Evolutionary conservation across 2,329 filamentous ascomycete genomes (phyloP), one percentile per base, ranked within the genome.

Genomic region (Thielaviopsis punctulata): DNA sequence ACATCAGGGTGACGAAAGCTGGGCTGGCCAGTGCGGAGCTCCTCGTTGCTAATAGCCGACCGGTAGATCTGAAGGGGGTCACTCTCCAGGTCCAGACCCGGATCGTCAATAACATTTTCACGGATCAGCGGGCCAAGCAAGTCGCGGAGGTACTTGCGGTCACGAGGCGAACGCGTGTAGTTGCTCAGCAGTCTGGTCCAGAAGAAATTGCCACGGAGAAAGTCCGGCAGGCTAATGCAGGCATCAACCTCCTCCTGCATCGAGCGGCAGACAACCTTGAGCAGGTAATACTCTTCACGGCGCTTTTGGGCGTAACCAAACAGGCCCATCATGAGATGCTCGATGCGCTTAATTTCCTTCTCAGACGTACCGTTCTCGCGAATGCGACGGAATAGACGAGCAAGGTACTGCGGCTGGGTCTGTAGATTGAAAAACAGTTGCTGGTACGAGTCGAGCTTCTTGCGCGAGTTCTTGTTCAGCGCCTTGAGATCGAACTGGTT

Each of bases 251-350:
- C 90, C 64, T 96, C 89, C 55, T 81, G 80, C 50, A 90, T 82
- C 1, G 89, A 89, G 49, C 84, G 76, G 15, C 82, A 74, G 53
- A 98, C 81, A 21, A 96, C 73, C 67, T 94, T 95, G 56, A 98
- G 71, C 4, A 98, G 73, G 65, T 95, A 95, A 68, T 96, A 98
- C 63, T 98, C 92, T 65, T 98, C 92, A 63, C 92, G 76, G 57
- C 89, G 79, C 71, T 96, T 98, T 65, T 98, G 92, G 1, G 92
- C 90, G 62, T 96, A 95, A 21, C 92, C 93, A 61, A 96, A 98
- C 30, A 96, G 73, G 9, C 88, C 86, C 88, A 98, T 95, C 67
- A 94, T 86, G 56, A 98, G 71, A 56, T 92, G 84, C 65, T 95
- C 90, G 52, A 95, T 84, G 49, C 87, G 80, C 68, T 95, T 95